phyloP scores from a whole-genome alignment of 2,329 filamentous ascomycete genomes.

The Teratosphaeria gauchensis region DNA sequence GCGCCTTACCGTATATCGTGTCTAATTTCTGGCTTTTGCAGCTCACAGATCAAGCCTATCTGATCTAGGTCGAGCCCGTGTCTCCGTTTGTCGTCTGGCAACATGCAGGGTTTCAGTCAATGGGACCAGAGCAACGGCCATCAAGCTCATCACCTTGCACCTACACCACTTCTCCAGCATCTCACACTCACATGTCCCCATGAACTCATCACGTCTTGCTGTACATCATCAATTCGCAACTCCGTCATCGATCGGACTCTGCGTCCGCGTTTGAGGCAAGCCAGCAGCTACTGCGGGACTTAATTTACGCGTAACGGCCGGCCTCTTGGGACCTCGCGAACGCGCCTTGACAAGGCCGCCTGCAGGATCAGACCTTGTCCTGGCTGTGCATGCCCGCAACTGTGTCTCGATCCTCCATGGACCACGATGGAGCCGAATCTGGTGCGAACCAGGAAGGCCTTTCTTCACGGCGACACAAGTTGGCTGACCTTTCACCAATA shows the following conservation, averaged over 20 bases:
- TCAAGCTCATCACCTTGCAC: not conserved
- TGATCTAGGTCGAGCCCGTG: not conserved
- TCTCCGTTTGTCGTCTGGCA: not conserved
- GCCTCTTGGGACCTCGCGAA: not conserved
- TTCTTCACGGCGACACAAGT: not conserved
- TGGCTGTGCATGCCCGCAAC: not conserved
- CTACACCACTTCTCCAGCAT: not conserved
- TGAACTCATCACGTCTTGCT: not conserved
- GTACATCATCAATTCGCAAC: not conserved
- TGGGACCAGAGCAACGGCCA: not conserved
- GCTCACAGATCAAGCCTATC: not conserved
- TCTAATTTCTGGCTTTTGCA: not conserved
- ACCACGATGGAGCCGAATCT: not conserved
- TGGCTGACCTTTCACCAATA: not conserved
- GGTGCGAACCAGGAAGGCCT: not conserved
- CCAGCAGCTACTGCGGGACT: not conserved
- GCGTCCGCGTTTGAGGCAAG: not conserved
- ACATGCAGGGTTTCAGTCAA: not conserved
- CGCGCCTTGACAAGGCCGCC: not conserved
- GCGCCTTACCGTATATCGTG: not conserved
- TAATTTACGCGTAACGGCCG: constrained; percentile 6
- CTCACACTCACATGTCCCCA: not conserved
- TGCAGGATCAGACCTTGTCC: not conserved
- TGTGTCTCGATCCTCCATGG: not conserved
- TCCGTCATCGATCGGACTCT: not conserved